phyloP scores from a whole-genome alignment of 805 yeast genomes.

The Myxozyma sirexii region DNA sequence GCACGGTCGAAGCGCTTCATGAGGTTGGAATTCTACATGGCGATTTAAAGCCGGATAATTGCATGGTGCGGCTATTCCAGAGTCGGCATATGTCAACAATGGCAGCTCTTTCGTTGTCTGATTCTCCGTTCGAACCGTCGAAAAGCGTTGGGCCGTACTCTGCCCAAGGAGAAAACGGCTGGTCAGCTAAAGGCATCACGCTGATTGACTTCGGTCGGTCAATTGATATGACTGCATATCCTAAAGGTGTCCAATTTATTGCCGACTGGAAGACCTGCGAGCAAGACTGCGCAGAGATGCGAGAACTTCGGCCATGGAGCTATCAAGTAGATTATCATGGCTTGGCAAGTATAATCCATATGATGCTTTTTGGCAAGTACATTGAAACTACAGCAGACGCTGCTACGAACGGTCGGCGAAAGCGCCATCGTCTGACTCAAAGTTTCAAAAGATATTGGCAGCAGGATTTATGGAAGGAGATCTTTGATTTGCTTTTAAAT shows the following conservation, averaged over 20 bases:
- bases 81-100: conserved; percentile 22
- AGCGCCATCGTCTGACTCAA: conserved; percentile 46
- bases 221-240: conserved; percentile 64
- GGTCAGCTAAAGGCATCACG: conserved; percentile 58
- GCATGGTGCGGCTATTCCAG: conserved; percentile 64
- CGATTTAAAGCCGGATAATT: conserved; percentile 82
- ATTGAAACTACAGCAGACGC: conserved; percentile 50
- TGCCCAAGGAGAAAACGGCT: conserved; percentile 47
- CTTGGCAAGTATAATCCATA: conserved; percentile 71
- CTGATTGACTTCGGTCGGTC: conserved; percentile 84
- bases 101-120: conserved; percentile 21
- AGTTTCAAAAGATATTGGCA: conserved; percentile 77
- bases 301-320: conserved; percentile 63
- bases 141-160: conserved; percentile 37
- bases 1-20: conserved; percentile 65
- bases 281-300: conserved; percentile 75
- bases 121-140: not conserved
- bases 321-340: conserved; percentile 86
- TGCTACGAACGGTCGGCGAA: conserved; percentile 28
- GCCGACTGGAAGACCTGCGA: conserved; percentile 63
- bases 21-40: conserved; percentile 73
- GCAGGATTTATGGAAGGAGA: conserved; percentile 64
- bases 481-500: conserved; percentile 67
- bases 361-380: conserved; percentile 68
- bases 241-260: conserved; percentile 52